phyloP scores from a whole-genome alignment of 257 asterid genomes.

The Vinca minor region DNA sequence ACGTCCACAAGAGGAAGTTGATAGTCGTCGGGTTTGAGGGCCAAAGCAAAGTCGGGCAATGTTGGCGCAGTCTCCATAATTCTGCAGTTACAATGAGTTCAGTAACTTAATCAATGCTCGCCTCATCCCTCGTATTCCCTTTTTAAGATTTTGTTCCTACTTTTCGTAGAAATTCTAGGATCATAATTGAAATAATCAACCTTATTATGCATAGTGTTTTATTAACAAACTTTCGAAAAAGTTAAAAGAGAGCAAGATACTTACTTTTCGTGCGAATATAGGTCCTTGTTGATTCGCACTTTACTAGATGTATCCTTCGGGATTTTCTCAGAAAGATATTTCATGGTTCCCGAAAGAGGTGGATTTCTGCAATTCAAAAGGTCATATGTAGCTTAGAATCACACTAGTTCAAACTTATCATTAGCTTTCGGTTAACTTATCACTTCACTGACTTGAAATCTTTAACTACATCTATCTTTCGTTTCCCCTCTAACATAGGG shows the following conservation, averaged over 20 bases:
- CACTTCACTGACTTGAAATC: no score
- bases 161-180: not conserved
- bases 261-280: slow-evolving; percentile 74
- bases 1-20: slow-evolving; percentile 67
- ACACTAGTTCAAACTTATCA: no score
- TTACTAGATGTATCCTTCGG: slow-evolving; percentile 91
- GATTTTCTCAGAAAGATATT: slow-evolving; percentile 81
- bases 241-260: slow-evolving; percentile 10
- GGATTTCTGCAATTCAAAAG: slow-evolving; percentile 54
- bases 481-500: no score
- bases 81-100: slow-evolving; percentile 33
- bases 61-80: slow-evolving; percentile 96
- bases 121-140: no score
- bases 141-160: not conserved
- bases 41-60: slow-evolving; percentile 84
- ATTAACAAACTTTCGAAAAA: not conserved
- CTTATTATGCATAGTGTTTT: not conserved
- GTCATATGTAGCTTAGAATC: no score
- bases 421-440: no score
- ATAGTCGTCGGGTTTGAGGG: slow-evolving; percentile 89
- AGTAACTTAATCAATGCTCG: no score
- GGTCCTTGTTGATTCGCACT: slow-evolving; percentile 87
- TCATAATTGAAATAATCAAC: not conserved
- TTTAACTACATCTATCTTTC: no score
- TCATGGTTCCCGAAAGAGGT: slow-evolving; percentile 97